Conservation (phyloP, 2,329 filamentous ascomycete genomes). For the Aspergillus felis region DNA sequence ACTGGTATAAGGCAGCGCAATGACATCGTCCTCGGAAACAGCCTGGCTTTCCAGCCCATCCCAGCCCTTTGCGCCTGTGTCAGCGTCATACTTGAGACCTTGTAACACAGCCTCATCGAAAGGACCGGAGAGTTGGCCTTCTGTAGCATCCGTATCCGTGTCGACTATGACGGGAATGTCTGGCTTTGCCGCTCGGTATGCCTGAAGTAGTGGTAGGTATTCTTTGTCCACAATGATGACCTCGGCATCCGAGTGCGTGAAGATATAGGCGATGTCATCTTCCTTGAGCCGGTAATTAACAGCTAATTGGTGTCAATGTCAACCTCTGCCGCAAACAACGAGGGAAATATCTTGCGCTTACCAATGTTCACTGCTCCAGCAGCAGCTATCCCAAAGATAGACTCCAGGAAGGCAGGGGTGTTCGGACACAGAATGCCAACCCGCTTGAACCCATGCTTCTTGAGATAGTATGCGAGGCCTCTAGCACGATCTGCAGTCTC, state of each 20-base stretch:
- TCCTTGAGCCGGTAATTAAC: constrained; percentile 73
- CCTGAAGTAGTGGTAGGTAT: constrained; percentile 65
- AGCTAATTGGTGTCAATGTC: constrained; percentile 29
- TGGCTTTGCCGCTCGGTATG: constrained; percentile 59
- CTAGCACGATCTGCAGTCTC: constrained; percentile 81
- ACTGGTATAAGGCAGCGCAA: constrained; percentile 90
- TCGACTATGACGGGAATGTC: constrained; percentile 72
- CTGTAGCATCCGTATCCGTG: constrained; percentile 73
- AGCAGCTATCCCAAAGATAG: constrained; percentile 80
- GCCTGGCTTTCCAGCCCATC: constrained; percentile 66
- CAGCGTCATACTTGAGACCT: constrained; percentile 67
- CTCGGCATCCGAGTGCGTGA: constrained; percentile 82
- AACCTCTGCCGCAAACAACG: background rate
- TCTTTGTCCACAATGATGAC: constrained; percentile 83
- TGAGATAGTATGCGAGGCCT: constrained; percentile 83
- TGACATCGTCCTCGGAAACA: constrained; percentile 70
- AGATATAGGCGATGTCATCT: constrained; percentile 87
- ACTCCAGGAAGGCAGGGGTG: constrained; percentile 89
- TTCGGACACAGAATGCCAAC: constrained; percentile 88
- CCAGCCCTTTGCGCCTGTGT: constrained; percentile 70
- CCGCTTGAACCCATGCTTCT: constrained; percentile 66
- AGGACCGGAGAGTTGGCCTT: constrained; percentile 69
- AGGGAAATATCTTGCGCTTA: constrained; percentile 21
- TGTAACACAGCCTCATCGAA: constrained; percentile 82
- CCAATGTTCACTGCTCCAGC: constrained; percentile 74